Percentiles rank a stretch among this genome's conserved stretches.
These are phyloP conservation scores for Blastobotrys serpentis DNA, from an alignment of 1,139 yeast genomes.

Conservation along the genomic window DNA sequence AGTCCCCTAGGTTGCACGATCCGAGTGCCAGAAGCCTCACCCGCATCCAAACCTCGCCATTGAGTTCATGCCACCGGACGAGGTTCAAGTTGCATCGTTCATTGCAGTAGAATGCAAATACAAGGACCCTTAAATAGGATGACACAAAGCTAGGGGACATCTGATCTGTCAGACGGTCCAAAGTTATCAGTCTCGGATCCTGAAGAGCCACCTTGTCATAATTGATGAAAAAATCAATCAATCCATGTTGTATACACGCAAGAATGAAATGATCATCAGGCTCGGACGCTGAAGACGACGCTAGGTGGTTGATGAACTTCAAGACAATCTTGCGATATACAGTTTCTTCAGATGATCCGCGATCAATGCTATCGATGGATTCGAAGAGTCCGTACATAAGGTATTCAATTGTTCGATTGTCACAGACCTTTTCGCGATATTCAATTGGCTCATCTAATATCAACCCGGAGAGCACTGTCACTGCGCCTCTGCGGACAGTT, in stretches of 20 bases:
- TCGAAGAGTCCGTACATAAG: conserved; percentile 22
- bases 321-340: conserved; percentile 18
- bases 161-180: conserved; percentile 14
- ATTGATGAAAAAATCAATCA: conserved; percentile 16
- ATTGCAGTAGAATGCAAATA: conserved; percentile 2
- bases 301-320: conserved; percentile 10
- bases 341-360: conserved; percentile 12
- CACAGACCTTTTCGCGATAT: conserved; percentile 13
- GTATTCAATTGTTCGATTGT: conserved; percentile 16
- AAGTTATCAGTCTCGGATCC: conserved; percentile 9
- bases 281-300: neutral
- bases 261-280: conserved; percentile 5
- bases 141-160: conserved; percentile 5
- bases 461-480: conserved; percentile 15
- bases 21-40: conserved; percentile 5
- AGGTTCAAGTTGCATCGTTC: conserved; percentile 10
- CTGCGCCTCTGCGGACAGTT: conserved; percentile 18
- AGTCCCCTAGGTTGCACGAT: conserved; percentile 5
- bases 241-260: conserved; percentile 14
- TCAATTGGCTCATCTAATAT: conserved; percentile 11
- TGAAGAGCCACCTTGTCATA: conserved; percentile 11
- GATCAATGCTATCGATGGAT: conserved; percentile 12
- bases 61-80: conserved; percentile 7
- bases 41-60: conserved; percentile 5
- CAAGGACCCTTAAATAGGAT: conserved; percentile 9